These are phyloP conservation scores for Sclerotinia spermophila DNA, from an alignment of 2,329 filamentous ascomycete species.

Conservation along the genomic window DNA sequence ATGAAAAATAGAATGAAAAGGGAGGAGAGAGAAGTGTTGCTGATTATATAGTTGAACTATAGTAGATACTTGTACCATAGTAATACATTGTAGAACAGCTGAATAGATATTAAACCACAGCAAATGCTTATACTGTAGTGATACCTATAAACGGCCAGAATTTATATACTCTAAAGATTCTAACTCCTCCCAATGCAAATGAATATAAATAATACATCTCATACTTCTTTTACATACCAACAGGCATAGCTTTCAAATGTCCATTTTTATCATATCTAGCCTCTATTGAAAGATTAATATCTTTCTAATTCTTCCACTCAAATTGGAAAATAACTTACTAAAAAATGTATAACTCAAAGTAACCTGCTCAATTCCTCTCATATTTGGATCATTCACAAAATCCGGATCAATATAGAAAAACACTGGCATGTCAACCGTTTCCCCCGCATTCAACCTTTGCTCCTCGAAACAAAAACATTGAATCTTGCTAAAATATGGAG, in stretches of 20 bases:
- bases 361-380: constrained; percentile 91
- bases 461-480: constrained; percentile 99
- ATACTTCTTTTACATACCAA: constrained; percentile 23
- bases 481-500: constrained; percentile 98
- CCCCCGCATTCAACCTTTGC: constrained; percentile 88
- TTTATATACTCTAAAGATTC: neutral
- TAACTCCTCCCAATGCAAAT: constrained; percentile 26
- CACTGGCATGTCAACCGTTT: constrained; percentile 98
- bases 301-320: neutral
- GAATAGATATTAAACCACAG: neutral
- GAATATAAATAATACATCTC: constrained; percentile 13
- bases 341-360: constrained; percentile 98
- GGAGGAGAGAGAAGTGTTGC: neutral
- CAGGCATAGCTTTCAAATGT: constrained; percentile 46
- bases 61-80: neutral
- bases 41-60: neutral
- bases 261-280: constrained; percentile 82
- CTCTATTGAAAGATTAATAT: constrained; percentile 48
- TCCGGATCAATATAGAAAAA: constrained; percentile 99
- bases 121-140: neutral
- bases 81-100: neutral
- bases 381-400: constrained; percentile 84
- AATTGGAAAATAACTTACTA: constrained; percentile 59
- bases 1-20: neutral
- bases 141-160: neutral